Conservation (phyloP, 148 eudicot species). For the Chenopodium formosanum region DNA sequence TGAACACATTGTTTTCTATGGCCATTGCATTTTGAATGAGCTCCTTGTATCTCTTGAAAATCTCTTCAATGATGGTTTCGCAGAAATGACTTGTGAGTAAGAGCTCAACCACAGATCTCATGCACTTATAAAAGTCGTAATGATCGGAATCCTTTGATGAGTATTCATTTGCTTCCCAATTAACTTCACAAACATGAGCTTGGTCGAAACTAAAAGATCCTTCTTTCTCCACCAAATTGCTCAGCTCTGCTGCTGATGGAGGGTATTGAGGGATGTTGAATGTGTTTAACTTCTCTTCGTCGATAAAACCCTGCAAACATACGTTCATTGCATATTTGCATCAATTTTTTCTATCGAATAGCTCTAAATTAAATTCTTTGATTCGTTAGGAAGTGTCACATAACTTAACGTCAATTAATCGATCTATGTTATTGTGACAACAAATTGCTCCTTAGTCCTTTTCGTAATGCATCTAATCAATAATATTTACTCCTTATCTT, state of each 20-base stretch:
- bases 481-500: too few relatives aligned
- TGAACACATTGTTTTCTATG: constrained; percentile 33
- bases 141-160: not conserved
- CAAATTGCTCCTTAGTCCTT: too few relatives aligned
- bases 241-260: constrained; percentile 49
- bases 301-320: constrained; percentile 42
- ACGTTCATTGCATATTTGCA: too few relatives aligned
- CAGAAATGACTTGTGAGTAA: constrained; percentile 51
- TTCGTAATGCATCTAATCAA: too few relatives aligned
- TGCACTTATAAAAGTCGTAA: constrained; percentile 27
- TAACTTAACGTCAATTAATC: too few relatives aligned
- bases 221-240: constrained; percentile 31
- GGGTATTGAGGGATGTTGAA: constrained; percentile 53
- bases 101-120: constrained; percentile 53
- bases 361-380: too few relatives aligned
- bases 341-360: too few relatives aligned
- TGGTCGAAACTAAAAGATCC: constrained; percentile 41
- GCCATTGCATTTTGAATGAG: constrained; percentile 30
- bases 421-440: too few relatives aligned
- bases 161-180: constrained; percentile 27
- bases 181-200: constrained; percentile 30
- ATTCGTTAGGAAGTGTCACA: too few relatives aligned
- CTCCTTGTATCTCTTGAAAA: constrained; percentile 34
- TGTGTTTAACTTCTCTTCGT: constrained; percentile 41
- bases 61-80: constrained; percentile 32